Evolutionary conservation across 1,284 basidiomycete species (phyloP).

Genomic region (Peniophora sp.): DNA sequence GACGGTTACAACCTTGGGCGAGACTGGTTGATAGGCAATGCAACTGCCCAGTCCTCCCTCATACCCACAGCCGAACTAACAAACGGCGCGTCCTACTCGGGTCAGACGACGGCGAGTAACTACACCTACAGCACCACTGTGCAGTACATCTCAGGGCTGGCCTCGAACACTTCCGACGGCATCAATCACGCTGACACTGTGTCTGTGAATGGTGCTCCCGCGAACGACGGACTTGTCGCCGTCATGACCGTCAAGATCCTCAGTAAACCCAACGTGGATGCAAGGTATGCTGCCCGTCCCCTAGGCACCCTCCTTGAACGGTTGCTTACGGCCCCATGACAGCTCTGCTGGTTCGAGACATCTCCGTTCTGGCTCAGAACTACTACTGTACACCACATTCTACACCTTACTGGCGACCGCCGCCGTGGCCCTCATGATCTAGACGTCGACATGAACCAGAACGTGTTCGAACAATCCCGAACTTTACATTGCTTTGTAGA

Average conservation of each 20-base stretch:
- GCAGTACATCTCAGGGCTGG: background rate
- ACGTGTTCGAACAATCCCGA: too few species aligned
- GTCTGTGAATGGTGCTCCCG: background rate
- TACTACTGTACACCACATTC: too few species aligned
- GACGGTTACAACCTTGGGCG: conserved; percentile 42
- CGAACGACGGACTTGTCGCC: background rate
- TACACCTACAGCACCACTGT: background rate
- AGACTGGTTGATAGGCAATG: conserved; percentile 79
- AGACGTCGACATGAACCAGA: too few species aligned
- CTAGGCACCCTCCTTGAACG: too few species aligned
- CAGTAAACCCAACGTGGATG: background rate
- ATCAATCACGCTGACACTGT: background rate
- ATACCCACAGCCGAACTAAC: conserved; percentile 51
- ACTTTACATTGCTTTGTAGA: too few species aligned
- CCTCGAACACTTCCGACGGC: background rate
- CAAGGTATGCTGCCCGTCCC: too few species aligned
- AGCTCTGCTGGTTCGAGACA: too few species aligned
- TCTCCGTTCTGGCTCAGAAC: too few species aligned
- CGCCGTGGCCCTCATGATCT: too few species aligned
- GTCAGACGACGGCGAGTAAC: background rate
- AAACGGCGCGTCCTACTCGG: conserved; percentile 42
- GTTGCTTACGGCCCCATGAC: too few species aligned
- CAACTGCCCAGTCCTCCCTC: conserved; percentile 43
- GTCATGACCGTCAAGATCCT: background rate
- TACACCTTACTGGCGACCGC: too few species aligned